A percentile compares a stretch with the other conserved stretches of the same genome.
These are phyloP conservation scores for Cotoneaster glaucophyllus DNA, from an alignment of 306 rosid genomes.

Conservation along the genomic window DNA sequence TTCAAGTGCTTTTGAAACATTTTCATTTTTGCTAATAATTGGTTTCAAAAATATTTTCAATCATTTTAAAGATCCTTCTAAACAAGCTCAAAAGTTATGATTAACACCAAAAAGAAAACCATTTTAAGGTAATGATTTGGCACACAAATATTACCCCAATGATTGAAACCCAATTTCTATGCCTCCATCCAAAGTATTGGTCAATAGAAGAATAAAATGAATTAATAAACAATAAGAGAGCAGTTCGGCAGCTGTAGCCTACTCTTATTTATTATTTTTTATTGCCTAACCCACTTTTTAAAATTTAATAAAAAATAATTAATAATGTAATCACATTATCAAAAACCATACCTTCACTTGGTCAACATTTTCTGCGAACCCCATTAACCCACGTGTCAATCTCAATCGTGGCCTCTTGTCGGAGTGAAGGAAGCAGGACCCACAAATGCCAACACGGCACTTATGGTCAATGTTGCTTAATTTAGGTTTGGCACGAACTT, in stretches of 20 bases:
- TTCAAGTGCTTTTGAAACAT: too few species aligned
- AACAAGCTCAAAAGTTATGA: neutral
- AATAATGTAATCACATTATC: neutral
- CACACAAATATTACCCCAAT: neutral
- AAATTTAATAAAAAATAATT: neutral
- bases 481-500: slow-evolving; percentile 10
- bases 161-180: neutral
- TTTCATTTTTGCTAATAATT: too few species aligned
- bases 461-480: neutral
- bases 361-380: neutral
- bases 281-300: neutral
- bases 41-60: too few species aligned
- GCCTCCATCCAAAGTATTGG: neutral
- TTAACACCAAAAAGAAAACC: neutral
- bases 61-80: fast-evolving
- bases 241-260: neutral
- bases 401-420: slow-evolving; percentile 25
- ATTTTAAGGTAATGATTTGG: neutral
- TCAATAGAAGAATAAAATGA: neutral
- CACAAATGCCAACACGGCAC: slow-evolving; percentile 19
- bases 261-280: neutral
- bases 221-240: neutral
- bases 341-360: neutral
- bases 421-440: slow-evolving; percentile 42
- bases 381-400: slow-evolving; percentile 11